Evolutionary conservation across 73 alveolate species (phyloP).

Genomic region (Diophrys appendiculata): DNA sequence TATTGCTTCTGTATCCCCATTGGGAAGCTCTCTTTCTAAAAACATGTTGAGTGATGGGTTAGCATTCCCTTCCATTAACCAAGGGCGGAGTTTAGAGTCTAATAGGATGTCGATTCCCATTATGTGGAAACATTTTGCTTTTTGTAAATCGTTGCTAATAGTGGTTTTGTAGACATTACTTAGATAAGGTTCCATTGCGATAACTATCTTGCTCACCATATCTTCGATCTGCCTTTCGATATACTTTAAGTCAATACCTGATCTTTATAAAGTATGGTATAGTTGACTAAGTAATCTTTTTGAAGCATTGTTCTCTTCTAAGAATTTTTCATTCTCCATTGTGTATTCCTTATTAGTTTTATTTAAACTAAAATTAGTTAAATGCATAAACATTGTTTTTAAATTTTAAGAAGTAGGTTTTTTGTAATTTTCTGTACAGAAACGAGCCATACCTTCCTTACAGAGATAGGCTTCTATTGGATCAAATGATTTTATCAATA

Average conservation of each 20-base stretch:
- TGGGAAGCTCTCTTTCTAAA: conserved; percentile 52
- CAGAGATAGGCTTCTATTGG: conserved; percentile 70
- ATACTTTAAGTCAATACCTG: background rate
- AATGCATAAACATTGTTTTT: conserved; percentile 77
- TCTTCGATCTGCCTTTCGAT: conserved; percentile 1
- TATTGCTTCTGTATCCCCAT: conserved; percentile 51
- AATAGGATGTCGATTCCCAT: conserved; percentile 57
- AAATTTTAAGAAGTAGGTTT: conserved; percentile 71
- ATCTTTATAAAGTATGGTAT: background rate
- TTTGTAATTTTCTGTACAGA: conserved; percentile 88
- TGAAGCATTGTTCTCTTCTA: conserved; percentile 35
- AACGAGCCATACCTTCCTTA: conserved; percentile 97
- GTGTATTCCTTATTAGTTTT: conserved; percentile 72
- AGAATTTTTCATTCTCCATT: conserved; percentile 18
- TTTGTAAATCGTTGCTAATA: background rate
- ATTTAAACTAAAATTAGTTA: conserved; percentile 89
- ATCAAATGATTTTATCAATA: conserved; percentile 35
- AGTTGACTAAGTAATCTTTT: conserved; percentile 15
- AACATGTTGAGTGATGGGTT: conserved; percentile 61
- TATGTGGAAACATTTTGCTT: conserved; percentile 3
- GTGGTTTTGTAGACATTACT: background rate
- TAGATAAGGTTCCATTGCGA: conserved; percentile 40
- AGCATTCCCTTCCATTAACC: conserved; percentile 62
- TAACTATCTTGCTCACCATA: background rate
- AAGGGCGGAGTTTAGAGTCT: conserved; percentile 44